Base-by-base conservation (phyloP, 1,284 basidiomycete species). In the Mycena sp. region DNA sequence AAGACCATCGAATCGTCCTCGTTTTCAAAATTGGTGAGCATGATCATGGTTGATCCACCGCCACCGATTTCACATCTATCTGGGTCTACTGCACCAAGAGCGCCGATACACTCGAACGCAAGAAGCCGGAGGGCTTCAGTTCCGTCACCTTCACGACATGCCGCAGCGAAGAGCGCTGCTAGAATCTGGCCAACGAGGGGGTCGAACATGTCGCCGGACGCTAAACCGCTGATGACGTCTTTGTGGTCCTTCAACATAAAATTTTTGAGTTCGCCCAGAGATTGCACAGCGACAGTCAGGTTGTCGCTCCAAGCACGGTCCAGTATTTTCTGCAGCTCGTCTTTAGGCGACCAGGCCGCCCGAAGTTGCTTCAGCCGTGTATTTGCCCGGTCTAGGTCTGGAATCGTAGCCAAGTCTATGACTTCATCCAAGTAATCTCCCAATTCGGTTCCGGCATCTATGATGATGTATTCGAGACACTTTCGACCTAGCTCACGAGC, bases 1-100 rank as follows among this genome's bases (percentile, higher is more conserved):
- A 99, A 99, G 6, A 83, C 73, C 51, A 90, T 80, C 0, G 93
- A 87, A 76, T 99, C 97, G 17, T 85, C 83, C 54, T 91, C 87
- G 65, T 97, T 92, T 4, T 81, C 83, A 73, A 97, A 98, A 76
- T 99, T 96, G 71, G 85, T 86, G 60, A 90, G 81, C 54, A 99
- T 84, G 38, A 94, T 85, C 78, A 93, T 89, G 40, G 87, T 84
- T 3, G 85, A 78, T 65, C 92, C 89, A 32, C 84, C 83, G 38
- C 83, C 74, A 6, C 84, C 80, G 41, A 93, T 81, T 66, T 95
- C 92, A 72, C 95, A 92, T 59, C 98, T 87, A 80, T 99, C 98
- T 0, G 98, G 96, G 77, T 99, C 98, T 19, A 98, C 85, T 1
- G 98, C 98, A 6, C 98, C 98, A 5, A 99, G 78, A n/a, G 94